Evolutionary conservation across 139 green algal genomes (phyloP), one percentile per base, ranked within the genome.

Genomic region (Chlorella sp.): DNA sequence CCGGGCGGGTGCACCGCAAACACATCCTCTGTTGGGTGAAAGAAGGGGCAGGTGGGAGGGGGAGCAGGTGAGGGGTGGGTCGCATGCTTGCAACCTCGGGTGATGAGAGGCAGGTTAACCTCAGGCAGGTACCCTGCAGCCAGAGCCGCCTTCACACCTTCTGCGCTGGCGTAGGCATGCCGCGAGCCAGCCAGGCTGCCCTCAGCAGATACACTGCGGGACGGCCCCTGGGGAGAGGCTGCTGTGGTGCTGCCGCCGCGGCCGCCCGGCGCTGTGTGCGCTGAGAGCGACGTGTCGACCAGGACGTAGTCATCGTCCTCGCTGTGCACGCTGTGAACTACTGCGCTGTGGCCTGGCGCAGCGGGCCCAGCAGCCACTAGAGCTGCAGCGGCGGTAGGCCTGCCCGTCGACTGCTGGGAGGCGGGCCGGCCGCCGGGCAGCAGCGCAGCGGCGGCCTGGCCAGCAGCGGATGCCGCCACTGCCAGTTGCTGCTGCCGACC

Each of bases 251-350:
- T 69, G 40, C 77, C 26, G 24, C 77, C 13, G n/a, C 77, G 24
- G 60, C 77, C 73, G 77, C 77, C 32, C 56, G 36, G 64, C 32
- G 32, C 77, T 43, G 77, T 83, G 77, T 83, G 77, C 30, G 77
- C 77, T 26, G 77, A 83, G 22, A 83, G 77, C 6, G 60, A 40
- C 2, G 70, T 54, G 17, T 80, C 81, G 14, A 86, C 81, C 72
- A 86, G 70, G 54, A 81, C 70, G 30, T 81, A 86, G 41, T 86
- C 81, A 11, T 86, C 81, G 19, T 86, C 81, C 48, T 75, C 62
- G 67, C 67, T 79, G 80, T 43, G n/a, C 36, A 62, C 80, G 16
- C 9, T 38, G 62, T 17, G 54, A 9, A 8, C 30, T 3, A 60
- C 40, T 32, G 40, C 19, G 24, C 64, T 38, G n/a, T n/a, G 60